These are phyloP conservation scores for Aspergillus novofumigatus DNA, from an alignment of 2,329 filamentous ascomycete genomes.

Conservation along the genomic window DNA sequence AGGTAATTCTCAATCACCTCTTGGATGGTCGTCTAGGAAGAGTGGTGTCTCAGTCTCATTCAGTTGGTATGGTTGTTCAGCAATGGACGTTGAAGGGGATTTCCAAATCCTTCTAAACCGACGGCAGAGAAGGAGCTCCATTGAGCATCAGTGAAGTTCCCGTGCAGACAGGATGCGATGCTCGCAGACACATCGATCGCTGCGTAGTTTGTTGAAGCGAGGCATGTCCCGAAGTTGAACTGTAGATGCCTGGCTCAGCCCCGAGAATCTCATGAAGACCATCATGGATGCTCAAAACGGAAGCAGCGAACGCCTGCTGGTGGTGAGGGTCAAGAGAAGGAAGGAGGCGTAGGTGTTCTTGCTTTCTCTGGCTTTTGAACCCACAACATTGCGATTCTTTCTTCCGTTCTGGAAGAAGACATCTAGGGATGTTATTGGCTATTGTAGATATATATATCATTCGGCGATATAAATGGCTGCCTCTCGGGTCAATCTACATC, in stretches of 20 bases:
- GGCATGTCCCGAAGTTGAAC: neutral
- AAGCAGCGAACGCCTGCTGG: neutral
- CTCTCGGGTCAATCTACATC: neutral
- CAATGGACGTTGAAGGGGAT: conserved; percentile 11
- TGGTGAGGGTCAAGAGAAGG: neutral
- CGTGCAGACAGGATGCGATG: neutral
- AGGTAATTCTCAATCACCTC: conserved; percentile 11
- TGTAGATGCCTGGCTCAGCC: neutral
- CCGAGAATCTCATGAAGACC: neutral
- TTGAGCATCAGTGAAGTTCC: conserved; percentile 4
- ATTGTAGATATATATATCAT: neutral
- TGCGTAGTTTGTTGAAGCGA: neutral
- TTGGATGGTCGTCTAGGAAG: neutral
- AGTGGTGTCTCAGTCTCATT: neutral
- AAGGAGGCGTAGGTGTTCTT: neutral
- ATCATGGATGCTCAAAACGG: neutral
- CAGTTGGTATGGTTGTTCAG: conserved; percentile 11
- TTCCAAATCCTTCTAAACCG: conserved; percentile 19
- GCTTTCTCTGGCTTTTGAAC: neutral
- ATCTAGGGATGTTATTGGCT: neutral
- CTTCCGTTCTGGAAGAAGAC: neutral
- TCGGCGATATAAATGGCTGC: neutral
- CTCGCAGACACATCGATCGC: neutral
- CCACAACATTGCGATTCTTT: neutral
- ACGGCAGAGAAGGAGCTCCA: conserved; percentile 24